Conservation (phyloP, 352 stramenopile genomes). For the Pelagophyceae sp. region DNA sequence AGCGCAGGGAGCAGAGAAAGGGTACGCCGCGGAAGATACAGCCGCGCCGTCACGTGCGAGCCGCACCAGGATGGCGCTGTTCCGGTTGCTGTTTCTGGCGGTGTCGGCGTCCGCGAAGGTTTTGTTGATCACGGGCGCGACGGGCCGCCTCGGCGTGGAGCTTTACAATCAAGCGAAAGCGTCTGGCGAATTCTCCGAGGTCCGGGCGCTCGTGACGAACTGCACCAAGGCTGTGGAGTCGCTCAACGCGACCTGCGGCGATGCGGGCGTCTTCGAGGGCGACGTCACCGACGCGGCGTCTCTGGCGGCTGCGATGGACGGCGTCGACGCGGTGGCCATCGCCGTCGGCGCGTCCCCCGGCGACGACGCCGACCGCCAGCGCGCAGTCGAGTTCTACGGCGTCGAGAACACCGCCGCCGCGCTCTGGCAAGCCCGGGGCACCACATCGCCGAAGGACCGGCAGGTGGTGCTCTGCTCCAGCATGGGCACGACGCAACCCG, state of each 20-base stretch:
- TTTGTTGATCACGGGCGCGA: slow-evolving; percentile 11
- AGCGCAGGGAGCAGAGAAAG: too few species aligned
- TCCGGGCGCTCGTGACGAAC: background rate
- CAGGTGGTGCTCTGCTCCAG: slow-evolving; percentile 1
- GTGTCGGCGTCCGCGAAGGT: too few species aligned
- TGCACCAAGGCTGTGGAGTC: background rate
- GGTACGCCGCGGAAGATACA: too few species aligned
- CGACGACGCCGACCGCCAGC: background rate
- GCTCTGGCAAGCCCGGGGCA: background rate
- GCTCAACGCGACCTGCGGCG: background rate
- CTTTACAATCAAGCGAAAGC: background rate
- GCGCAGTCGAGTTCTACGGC: background rate
- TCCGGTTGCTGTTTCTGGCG: too few species aligned
- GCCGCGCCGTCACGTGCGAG: too few species aligned
- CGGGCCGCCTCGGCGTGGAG: background rate
- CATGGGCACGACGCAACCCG: slow-evolving; percentile 3
- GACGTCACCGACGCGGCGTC: background rate
- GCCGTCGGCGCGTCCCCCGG: slow-evolving; percentile 5
- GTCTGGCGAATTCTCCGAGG: background rate
- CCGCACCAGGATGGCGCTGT: too few species aligned
- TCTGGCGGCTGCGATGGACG: background rate
- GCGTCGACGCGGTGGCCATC: slow-evolving; percentile 5
- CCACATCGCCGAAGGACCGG: background rate
- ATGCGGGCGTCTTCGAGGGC: background rate
- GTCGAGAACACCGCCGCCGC: background rate